Percentiles rank a stretch among this genome's conserved stretches.
Conservation (phyloP, 495 filamentous ascomycete genomes). For the Penicillium lividum region DNA sequence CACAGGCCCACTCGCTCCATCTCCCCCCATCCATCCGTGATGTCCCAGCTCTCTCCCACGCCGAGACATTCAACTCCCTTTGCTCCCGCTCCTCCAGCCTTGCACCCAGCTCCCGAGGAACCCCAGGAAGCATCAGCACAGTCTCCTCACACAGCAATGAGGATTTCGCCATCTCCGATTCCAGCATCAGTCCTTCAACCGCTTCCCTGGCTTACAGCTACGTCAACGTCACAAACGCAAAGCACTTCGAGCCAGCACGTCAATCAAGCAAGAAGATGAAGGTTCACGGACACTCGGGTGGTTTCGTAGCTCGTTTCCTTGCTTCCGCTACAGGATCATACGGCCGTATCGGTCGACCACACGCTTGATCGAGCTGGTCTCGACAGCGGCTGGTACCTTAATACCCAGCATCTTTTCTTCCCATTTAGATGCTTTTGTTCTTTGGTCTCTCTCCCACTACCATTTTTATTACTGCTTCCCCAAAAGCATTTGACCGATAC, state of each 20-base stretch:
- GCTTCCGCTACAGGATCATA: constrained; percentile 47
- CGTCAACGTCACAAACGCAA: constrained; percentile 32
- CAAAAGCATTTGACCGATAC: background rate
- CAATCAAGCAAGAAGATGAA: constrained; percentile 49
- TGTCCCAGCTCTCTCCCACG: constrained; percentile 48
- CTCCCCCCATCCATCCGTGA: constrained; percentile 53
- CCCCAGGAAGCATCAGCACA: constrained; percentile 44
- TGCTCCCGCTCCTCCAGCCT: constrained; percentile 53
- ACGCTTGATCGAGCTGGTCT: constrained; percentile 34
- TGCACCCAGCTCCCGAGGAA: constrained; percentile 43
- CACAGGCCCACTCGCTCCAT: constrained; percentile 40
- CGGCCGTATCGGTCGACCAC: constrained; percentile 37
- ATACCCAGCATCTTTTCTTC: constrained; percentile 6
- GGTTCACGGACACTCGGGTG: constrained; percentile 24
- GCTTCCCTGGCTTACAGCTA: constrained; percentile 36
- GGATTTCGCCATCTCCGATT: constrained; percentile 39
- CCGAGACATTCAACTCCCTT: constrained; percentile 45
- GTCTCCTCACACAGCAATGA: constrained; percentile 41
- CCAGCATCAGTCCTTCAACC: constrained; percentile 33
- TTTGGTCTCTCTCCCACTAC: background rate
- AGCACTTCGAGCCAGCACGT: constrained; percentile 31
- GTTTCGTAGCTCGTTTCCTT: constrained; percentile 47
- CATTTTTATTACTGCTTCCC: constrained; percentile 9
- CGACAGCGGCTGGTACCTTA: constrained; percentile 7
- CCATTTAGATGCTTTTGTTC: background rate